phyloP scores from a whole-genome alignment of 2,329 filamentous ascomycete species.

The Neophaeococcomyces aloes region DNA sequence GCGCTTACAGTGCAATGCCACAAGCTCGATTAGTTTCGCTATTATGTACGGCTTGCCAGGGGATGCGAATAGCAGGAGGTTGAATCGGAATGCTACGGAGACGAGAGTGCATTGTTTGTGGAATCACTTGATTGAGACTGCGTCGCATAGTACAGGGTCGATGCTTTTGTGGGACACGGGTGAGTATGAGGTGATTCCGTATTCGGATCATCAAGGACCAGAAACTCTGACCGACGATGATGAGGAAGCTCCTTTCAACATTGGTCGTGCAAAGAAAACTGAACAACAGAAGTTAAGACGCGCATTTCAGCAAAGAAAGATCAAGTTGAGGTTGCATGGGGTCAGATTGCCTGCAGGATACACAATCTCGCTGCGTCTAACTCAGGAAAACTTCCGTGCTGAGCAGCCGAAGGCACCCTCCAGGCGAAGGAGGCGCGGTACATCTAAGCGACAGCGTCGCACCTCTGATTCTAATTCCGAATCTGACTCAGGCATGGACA shows the following conservation, averaged over 20 bases:
- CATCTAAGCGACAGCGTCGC: no score
- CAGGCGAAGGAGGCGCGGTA: neutral
- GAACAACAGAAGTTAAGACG: conserved; percentile 38
- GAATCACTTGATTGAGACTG: conserved; percentile 54
- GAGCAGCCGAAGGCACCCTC: conserved; percentile 21
- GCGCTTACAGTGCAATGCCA: conserved; percentile 56
- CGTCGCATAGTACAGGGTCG: conserved; percentile 44
- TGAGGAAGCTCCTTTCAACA: neutral
- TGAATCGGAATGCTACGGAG: conserved; percentile 52
- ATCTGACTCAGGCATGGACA: neutral
- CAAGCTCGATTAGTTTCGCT: conserved; percentile 54
- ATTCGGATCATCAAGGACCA: conserved; percentile 18
- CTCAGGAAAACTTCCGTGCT: conserved; percentile 33
- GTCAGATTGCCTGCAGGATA: conserved; percentile 44
- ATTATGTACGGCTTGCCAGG: conserved; percentile 55
- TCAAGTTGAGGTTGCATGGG: conserved; percentile 46
- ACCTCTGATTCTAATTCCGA: neutral
- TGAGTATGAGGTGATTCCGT: conserved; percentile 45
- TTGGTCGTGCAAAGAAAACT: conserved; percentile 7
- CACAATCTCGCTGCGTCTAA: conserved; percentile 45
- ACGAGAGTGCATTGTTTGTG: conserved; percentile 52
- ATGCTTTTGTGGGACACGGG: conserved; percentile 55
- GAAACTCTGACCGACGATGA: neutral
- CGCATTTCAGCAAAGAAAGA: conserved; percentile 47
- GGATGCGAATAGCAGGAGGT: conserved; percentile 44